phyloP scores from a whole-genome alignment of 257 asterid genomes.

The Solanum pennellii region DNA sequence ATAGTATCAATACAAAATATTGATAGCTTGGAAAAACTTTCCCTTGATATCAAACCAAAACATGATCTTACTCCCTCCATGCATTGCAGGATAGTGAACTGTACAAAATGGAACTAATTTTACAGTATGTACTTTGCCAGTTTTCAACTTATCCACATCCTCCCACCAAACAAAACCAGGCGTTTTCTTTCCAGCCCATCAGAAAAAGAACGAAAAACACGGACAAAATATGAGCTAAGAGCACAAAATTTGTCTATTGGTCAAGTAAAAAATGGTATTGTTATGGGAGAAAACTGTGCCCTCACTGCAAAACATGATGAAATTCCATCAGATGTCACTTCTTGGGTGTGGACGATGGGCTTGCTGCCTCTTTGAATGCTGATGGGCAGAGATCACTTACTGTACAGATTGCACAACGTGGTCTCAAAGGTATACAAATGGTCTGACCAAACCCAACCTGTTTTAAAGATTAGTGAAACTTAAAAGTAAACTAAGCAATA shows the following conservation, averaged over 20 bases:
- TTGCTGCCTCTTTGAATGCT: slow-evolving; percentile 61
- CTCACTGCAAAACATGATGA: background rate
- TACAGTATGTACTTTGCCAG: background rate
- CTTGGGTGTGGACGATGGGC: slow-evolving; percentile 39
- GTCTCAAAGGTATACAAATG: slow-evolving; percentile 77
- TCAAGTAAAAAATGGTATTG: background rate
- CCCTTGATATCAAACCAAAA: background rate
- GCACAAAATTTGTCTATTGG: background rate
- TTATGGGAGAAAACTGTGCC: background rate
- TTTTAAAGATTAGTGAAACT: background rate
- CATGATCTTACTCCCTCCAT: background rate
- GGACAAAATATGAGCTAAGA: background rate
- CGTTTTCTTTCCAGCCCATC: background rate
- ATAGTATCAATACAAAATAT: background rate
- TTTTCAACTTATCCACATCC: background rate
- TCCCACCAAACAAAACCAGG: background rate
- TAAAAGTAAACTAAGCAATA: too few species aligned
- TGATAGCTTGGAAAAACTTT: background rate
- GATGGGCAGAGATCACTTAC: slow-evolving; percentile 70
- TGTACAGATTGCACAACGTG: slow-evolving; percentile 64
- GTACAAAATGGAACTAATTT: background rate
- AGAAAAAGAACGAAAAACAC: background rate
- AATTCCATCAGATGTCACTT: background rate
- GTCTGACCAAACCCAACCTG: slow-evolving; percentile 99
- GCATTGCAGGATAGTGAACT: background rate